phyloP scores from a whole-genome alignment of 768 basidiomycete species.

The Chalciporus piperatus region DNA sequence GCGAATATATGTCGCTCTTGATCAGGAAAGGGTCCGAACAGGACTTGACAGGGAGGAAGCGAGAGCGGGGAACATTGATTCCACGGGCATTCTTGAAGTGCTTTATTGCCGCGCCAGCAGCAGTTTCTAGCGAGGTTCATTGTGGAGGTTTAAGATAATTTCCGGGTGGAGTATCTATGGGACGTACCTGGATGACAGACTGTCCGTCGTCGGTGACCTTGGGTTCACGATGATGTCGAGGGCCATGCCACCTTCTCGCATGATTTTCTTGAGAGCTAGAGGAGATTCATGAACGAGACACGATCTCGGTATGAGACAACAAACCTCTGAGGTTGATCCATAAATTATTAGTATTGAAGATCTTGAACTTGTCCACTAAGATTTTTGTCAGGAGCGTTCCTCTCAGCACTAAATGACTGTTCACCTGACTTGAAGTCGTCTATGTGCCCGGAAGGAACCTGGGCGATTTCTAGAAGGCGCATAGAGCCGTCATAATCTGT shows the following conservation, averaged over 20 bases:
- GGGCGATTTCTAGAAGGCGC: constrained; percentile 89
- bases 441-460: constrained; percentile 89
- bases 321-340: constrained; percentile 77
- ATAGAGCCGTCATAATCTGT: constrained; percentile 90
- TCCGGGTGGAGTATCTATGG: neutral
- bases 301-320: constrained; percentile 3
- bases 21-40: constrained; percentile 87
- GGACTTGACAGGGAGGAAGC: constrained; percentile 90
- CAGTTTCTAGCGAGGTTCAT: constrained; percentile 67
- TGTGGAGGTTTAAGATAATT: constrained; percentile 1
- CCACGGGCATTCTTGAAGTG: constrained; percentile 90
- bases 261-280: constrained; percentile 82
- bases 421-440: constrained; percentile 82
- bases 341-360: constrained; percentile 85
- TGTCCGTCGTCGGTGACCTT: constrained; percentile 84
- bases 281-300: neutral
- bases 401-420: neutral
- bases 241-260: constrained; percentile 84
- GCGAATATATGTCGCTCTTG: constrained; percentile 90
- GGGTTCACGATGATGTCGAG: constrained; percentile 95
- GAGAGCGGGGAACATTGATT: constrained; percentile 90
- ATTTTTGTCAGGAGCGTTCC: constrained; percentile 3
- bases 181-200: constrained; percentile 69
- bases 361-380: constrained; percentile 85
- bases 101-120: constrained; percentile 92